A percentile compares a stretch with the other conserved stretches of the same genome.
These are phyloP conservation scores for Colletotrichum liaoningense DNA, from an alignment of 2,329 filamentous ascomycete genomes.

Conservation along the genomic window DNA sequence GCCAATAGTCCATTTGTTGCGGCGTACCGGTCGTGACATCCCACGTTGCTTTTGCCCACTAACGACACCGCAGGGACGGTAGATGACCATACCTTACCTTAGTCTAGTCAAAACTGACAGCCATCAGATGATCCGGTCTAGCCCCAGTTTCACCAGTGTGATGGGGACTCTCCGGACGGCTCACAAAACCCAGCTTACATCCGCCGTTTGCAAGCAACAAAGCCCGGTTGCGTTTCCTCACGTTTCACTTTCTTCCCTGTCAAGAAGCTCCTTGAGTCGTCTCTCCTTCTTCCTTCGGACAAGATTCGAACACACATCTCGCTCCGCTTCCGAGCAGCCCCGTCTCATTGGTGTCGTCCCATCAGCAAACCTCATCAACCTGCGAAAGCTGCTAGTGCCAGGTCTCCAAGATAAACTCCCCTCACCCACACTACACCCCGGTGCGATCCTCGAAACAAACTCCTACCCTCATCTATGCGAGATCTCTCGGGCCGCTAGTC, in stretches of 20 bases:
- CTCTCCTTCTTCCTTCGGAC: not conserved
- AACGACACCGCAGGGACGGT: constrained; percentile 30
- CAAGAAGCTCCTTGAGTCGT: constrained; percentile 4
- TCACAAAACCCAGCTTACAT: constrained; percentile 35
- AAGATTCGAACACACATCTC: not conserved
- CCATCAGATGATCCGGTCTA: constrained; percentile 35
- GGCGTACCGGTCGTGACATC: constrained; percentile 23
- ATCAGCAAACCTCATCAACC: constrained; percentile 11
- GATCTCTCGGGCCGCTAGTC: constrained; percentile 34
- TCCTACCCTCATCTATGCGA: constrained; percentile 30
- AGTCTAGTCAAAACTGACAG: constrained; percentile 28
- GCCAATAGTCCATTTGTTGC: constrained; percentile 33
- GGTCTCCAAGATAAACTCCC: constrained; percentile 17
- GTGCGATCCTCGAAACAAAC: constrained; percentile 27
- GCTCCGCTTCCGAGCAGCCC: constrained; percentile 3
- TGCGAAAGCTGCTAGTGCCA: constrained; percentile 15
- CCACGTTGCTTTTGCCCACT: constrained; percentile 35
- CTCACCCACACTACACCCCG: constrained; percentile 13
- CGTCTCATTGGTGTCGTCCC: constrained; percentile 20
- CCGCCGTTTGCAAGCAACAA: constrained; percentile 14
- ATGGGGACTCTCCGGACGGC: constrained; percentile 26
- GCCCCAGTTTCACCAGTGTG: constrained; percentile 35
- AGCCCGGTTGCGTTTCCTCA: constrained; percentile 9
- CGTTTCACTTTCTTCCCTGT: constrained; percentile 34
- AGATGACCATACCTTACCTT: constrained; percentile 28